These are phyloP conservation scores for Annulohypoxylon maeteangense DNA, from an alignment of 495 filamentous ascomycete genomes.

Conservation along the genomic window DNA sequence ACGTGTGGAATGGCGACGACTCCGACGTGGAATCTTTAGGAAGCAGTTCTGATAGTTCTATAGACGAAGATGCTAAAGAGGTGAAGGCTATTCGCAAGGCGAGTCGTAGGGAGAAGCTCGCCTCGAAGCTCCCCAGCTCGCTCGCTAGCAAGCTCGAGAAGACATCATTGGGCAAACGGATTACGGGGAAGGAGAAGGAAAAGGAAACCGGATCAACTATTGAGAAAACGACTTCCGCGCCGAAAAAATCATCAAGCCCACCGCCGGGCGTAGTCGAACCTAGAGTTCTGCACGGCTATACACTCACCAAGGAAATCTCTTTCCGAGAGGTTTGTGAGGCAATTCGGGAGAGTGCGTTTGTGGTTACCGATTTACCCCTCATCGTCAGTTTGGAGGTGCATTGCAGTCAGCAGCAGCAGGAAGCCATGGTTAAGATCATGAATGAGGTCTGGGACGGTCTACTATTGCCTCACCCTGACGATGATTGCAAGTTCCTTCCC, in stretches of 20 bases:
- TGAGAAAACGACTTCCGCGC: not conserved
- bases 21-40: conserved; percentile 51
- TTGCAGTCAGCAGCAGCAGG: conserved; percentile 79
- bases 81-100: conserved; percentile 42
- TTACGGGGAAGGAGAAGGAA: conserved; percentile 39
- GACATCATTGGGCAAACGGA: conserved; percentile 53
- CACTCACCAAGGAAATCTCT: conserved; percentile 83
- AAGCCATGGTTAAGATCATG: conserved; percentile 91
- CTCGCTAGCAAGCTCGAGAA: conserved; percentile 52
- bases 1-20: conserved; percentile 90
- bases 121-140: conserved; percentile 49
- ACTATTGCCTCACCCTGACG: conserved; percentile 69
- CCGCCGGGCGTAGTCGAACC: conserved; percentile 68
- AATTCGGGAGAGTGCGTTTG: conserved; percentile 82
- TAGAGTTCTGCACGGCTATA: conserved; percentile 87
- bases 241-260: conserved; percentile 46
- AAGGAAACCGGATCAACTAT: not conserved
- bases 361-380: conserved; percentile 75
- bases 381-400: conserved; percentile 94
- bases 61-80: conserved; percentile 41
- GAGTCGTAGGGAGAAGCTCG: conserved; percentile 48
- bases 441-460: conserved; percentile 75
- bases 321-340: conserved; percentile 86
- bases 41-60: conserved; percentile 41
- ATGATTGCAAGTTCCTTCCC: conserved; percentile 66